Conservation (phyloP, 495 filamentous ascomycete species). For the Penicillium psychrofluorescens region DNA sequence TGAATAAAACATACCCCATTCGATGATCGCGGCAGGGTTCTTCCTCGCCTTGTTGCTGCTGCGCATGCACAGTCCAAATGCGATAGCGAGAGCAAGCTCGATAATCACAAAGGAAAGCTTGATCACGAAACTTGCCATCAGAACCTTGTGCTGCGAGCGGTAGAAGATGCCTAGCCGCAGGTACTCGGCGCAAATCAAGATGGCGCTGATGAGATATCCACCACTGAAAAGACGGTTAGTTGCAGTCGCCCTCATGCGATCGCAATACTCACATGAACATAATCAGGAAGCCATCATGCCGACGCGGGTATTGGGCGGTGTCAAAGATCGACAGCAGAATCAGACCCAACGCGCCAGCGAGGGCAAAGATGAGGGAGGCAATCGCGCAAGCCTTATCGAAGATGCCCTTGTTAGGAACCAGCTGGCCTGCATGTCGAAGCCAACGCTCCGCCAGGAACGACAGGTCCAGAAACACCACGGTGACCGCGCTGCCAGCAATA, state of each 20-base stretch:
- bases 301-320: slow-evolving; percentile 51
- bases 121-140: slow-evolving; percentile 71
- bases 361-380: slow-evolving; percentile 62
- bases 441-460: slow-evolving; percentile 75
- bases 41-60: slow-evolving; percentile 30
- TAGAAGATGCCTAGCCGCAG: slow-evolving; percentile 72
- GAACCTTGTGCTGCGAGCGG: slow-evolving; percentile 57
- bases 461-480: slow-evolving; percentile 77
- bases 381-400: slow-evolving; percentile 64
- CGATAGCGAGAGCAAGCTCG: slow-evolving; percentile 68
- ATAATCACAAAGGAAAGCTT: slow-evolving; percentile 76
- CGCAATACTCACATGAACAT: slow-evolving; percentile 64
- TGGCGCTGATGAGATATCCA: slow-evolving; percentile 65
- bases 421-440: slow-evolving; percentile 67
- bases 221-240: slow-evolving; percentile 16
- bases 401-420: slow-evolving; percentile 60
- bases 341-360: slow-evolving; percentile 70
- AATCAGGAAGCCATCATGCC: slow-evolving; percentile 72
- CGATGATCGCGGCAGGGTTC: slow-evolving; percentile 54
- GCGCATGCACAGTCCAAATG: slow-evolving; percentile 37
- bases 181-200: slow-evolving; percentile 85
- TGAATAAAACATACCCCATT: slow-evolving; percentile 45
- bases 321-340: slow-evolving; percentile 84
- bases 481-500: slow-evolving; percentile 69
- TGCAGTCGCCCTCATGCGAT: neutral